These are phyloP conservation scores for Dunaliella primolecta DNA, from an alignment of 139 green algal species.

Conservation along the genomic window DNA sequence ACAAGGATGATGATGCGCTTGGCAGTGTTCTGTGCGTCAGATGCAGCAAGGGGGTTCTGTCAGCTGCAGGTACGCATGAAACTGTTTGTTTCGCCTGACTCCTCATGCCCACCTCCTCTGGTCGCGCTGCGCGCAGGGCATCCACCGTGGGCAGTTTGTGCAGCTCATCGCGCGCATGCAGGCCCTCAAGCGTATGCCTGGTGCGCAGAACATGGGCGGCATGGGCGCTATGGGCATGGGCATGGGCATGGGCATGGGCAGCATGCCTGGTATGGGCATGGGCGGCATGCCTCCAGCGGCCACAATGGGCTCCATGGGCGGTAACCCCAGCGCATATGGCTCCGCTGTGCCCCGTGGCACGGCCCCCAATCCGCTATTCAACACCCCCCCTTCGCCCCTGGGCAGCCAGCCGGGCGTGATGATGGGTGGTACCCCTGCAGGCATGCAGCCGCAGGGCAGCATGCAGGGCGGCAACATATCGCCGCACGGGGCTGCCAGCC, in stretches of 20 bases:
- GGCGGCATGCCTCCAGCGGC: background rate
- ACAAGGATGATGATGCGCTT: no score
- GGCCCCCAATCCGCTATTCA: constrained; percentile 30
- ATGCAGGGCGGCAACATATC: background rate
- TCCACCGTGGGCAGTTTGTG: constrained; percentile 16
- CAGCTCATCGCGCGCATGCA: constrained; percentile 40
- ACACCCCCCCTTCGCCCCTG: constrained; percentile 25
- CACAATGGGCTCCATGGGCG: no score
- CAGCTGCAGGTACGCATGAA: no score
- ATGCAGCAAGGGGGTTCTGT: no score
- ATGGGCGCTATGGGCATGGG: background rate
- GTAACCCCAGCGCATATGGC: background rate
- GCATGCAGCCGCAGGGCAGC: background rate
- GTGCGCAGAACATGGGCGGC: background rate
- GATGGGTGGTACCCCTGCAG: no score
- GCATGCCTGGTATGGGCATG: constrained; percentile 9
- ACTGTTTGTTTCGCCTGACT: no score
- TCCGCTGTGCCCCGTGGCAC: background rate
- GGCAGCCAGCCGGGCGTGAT: constrained; percentile 23
- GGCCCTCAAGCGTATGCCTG: constrained; percentile 9
- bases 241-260: background rate
- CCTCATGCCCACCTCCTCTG: no score
- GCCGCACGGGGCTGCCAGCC: background rate
- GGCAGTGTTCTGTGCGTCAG: no score
- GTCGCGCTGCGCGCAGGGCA: constrained; percentile 2